Conservation (phyloP, 2,329 filamentous ascomycete genomes). For the Microcyclosporella mali region DNA sequence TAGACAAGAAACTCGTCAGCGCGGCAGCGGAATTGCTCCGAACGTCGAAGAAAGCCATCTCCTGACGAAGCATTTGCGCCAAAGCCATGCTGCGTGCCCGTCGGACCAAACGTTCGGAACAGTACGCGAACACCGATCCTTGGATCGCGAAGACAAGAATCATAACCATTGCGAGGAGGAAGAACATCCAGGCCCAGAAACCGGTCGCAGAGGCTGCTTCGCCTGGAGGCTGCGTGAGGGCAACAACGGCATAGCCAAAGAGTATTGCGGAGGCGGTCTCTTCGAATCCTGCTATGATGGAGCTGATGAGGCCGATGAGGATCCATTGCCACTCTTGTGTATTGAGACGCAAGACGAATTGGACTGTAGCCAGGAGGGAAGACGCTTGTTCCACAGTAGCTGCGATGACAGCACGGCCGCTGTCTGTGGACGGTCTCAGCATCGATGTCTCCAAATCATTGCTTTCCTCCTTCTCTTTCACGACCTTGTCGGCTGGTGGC, state of each 20-base stretch:
- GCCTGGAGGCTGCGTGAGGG: conserved; percentile 52
- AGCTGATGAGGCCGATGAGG: conserved; percentile 65
- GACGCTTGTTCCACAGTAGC: background rate
- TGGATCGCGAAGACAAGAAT: conserved; percentile 43
- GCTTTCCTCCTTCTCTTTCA: background rate
- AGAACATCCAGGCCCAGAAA: conserved; percentile 50
- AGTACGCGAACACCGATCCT: conserved; percentile 68
- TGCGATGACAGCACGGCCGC: background rate
- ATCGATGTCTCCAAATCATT: background rate
- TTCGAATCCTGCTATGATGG: conserved; percentile 68
- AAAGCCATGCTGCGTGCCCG: conserved; percentile 76
- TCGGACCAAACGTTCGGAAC: conserved; percentile 73
- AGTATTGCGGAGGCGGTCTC: conserved; percentile 72
- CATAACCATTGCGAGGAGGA: conserved; percentile 45
- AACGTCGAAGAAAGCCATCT: conserved; percentile 86
- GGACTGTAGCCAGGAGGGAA: conserved; percentile 66
- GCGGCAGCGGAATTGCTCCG: conserved; percentile 38
- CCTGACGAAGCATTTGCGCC: conserved; percentile 77
- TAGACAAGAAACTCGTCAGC: conserved; percentile 40
- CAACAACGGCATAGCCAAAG: conserved; percentile 77
- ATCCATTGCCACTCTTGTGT: conserved; percentile 62
- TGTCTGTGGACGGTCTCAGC: background rate
- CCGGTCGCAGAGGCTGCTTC: conserved; percentile 32
- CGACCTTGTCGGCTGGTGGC: no score
- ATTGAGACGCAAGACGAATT: conserved; percentile 73